These are phyloP conservation scores for Russula sp. DNA, from an alignment of 768 basidiomycete species.

Conservation along the genomic window DNA sequence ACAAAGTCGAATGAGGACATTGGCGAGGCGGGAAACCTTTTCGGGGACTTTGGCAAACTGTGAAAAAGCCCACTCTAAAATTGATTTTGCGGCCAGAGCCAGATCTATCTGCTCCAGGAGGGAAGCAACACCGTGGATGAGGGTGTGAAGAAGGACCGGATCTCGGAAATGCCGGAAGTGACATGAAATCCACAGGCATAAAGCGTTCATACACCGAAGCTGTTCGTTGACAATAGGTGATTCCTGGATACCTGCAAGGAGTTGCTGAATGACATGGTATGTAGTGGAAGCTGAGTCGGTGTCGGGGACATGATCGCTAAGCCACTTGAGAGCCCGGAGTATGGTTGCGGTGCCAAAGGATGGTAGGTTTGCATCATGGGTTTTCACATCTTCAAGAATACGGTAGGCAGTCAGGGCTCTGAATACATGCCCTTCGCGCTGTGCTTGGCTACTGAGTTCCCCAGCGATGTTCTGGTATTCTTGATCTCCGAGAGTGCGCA, in stretches of 20 bases:
- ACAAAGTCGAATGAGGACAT: conserved; percentile 64
- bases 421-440: conserved; percentile 43
- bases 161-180: conserved; percentile 51
- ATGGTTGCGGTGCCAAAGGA: conserved; percentile 45
- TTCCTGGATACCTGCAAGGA: conserved; percentile 60
- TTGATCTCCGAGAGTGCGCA: conserved; percentile 63
- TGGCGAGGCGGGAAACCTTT: conserved; percentile 51
- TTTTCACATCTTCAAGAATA: conserved; percentile 38
- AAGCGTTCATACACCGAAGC: conserved; percentile 60
- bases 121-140: conserved; percentile 61
- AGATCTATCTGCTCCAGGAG: conserved; percentile 67
- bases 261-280: conserved; percentile 70
- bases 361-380: conserved; percentile 65
- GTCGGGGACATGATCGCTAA: conserved; percentile 38
- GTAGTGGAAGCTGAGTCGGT: conserved; percentile 51
- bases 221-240: conserved; percentile 82
- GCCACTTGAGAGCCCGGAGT: conserved; percentile 56
- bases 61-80: conserved; percentile 71
- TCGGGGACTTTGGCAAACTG: conserved; percentile 39
- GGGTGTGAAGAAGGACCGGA: conserved; percentile 53
- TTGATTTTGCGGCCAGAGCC: conserved; percentile 60
- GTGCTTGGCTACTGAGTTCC: conserved; percentile 39
- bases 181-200: conserved; percentile 69
- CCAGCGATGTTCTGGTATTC: conserved; percentile 52
- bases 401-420: conserved; percentile 49